These are phyloP conservation scores for Dictyophora rubrovolvata DNA, from an alignment of 768 basidiomycete species.

Conservation along the genomic window DNA sequence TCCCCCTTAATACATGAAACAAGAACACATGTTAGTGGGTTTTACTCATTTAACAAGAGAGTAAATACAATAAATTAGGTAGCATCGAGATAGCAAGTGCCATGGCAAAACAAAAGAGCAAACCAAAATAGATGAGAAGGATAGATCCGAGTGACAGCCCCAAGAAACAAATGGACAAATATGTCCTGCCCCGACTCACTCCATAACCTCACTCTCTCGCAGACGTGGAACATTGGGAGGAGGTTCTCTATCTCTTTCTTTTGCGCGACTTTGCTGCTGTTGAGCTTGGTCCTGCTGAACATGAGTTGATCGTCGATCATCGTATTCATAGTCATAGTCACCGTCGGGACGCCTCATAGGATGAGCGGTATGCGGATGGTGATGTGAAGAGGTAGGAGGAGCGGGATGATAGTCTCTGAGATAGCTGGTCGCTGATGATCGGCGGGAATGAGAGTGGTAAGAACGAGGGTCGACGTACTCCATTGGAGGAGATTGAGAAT, in stretches of 20 bases:
- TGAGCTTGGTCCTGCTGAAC: not conserved
- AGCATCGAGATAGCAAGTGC: not conserved
- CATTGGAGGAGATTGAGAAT: not conserved
- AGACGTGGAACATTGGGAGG: not conserved
- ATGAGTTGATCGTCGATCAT: not conserved
- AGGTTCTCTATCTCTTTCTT: not conserved
- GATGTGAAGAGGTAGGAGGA: not conserved
- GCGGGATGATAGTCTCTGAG: not conserved
- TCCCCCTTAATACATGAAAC: no score
- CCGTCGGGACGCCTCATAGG: not conserved
- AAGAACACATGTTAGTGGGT: not conserved
- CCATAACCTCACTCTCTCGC: conserved; percentile 5
- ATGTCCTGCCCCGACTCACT: not conserved
- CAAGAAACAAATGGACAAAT: no score
- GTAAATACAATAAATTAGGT: not conserved
- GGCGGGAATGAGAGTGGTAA: not conserved
- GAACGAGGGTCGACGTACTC: not conserved
- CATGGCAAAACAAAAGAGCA: not conserved
- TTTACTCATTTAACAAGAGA: not conserved
- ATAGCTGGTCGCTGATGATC: not conserved
- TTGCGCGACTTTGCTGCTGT: not conserved
- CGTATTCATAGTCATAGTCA: not conserved
- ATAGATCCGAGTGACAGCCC: no score
- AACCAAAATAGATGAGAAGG: not conserved
- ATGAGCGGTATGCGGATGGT: not conserved